These are phyloP conservation scores for Raffaelea albimanens DNA, from an alignment of 2,329 filamentous ascomycete species.

Conservation along the genomic window DNA sequence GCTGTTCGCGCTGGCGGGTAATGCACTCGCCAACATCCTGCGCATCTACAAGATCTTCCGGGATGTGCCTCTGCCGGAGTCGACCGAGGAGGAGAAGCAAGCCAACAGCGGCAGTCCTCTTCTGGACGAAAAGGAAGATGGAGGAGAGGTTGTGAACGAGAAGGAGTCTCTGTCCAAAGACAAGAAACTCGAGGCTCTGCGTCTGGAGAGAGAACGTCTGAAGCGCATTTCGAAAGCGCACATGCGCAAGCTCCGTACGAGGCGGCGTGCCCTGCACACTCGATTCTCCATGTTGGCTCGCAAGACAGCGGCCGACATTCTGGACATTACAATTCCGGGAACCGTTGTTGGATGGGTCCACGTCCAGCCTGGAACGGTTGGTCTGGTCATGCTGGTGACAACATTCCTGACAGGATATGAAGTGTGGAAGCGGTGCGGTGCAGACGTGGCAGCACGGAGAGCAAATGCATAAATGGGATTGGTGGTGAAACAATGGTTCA, in stretches of 20 bases:
- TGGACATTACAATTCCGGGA: slow-evolving; percentile 56
- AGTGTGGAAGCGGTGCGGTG: slow-evolving; percentile 43
- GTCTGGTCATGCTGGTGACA: slow-evolving; percentile 49
- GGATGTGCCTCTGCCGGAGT: slow-evolving; percentile 24
- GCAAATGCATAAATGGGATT: not conserved
- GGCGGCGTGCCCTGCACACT: slow-evolving; percentile 1
- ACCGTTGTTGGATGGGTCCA: slow-evolving; percentile 51
- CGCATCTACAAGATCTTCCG: slow-evolving; percentile 28
- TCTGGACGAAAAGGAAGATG: no score
- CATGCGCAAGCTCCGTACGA: no score
- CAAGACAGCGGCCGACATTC: slow-evolving; percentile 43
- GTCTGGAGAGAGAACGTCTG: no score
- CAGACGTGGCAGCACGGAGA: slow-evolving; percentile 1
- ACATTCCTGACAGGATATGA: slow-evolving; percentile 51
- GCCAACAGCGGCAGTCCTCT: slow-evolving; percentile 3
- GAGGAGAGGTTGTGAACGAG: slow-evolving; percentile 19
- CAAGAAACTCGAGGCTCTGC: no score
- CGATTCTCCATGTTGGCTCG: slow-evolving; percentile 29
- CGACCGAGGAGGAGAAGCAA: slow-evolving; percentile 14
- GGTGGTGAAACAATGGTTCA: no score
- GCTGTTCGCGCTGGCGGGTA: slow-evolving; percentile 52
- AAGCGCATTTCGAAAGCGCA: no score
- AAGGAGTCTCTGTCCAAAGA: no score
- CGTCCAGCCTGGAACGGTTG: slow-evolving; percentile 41
- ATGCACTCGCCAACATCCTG: slow-evolving; percentile 32